Evolutionary conservation across 345 rosid genomes (phyloP), one percentile per base, ranked within the genome.

Genomic region (Sonneratia alba): DNA sequence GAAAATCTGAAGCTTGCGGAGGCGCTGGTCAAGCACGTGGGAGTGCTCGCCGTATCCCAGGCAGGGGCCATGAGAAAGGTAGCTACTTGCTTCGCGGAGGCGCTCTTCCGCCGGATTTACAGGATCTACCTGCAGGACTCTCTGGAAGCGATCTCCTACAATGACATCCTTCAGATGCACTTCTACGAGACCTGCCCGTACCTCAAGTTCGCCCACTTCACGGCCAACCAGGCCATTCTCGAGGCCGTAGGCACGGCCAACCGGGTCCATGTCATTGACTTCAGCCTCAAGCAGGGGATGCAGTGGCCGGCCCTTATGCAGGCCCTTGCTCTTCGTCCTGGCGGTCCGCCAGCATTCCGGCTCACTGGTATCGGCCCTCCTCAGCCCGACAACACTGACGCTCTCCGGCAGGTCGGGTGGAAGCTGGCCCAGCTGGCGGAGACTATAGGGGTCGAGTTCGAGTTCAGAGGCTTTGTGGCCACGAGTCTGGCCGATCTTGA

Each of bases 271-370:
- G 92, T 91, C 15, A 79, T 93, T 57, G 96, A 93, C 76, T 88
- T 93, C 68, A 82, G 85, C 13, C 77, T 93, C 61, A 86, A 86
- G 21, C 88, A 88, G 62, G 98, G 98, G 36, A 83, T 93, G 88
- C 98, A 93, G 78, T 93, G 97, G 98, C 96, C 98, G 62, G 96
- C 97, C 13, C 77, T 93, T 11, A 86, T 93, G 85, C 98, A 93
- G 77, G 98, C 98, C 21, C 85, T 93, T 4, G 97, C 98, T 3
- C 76, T 87, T 1, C 81, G 98, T 4, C 92, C 90, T 1, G 86
- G 87, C 6, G 98, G 96, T 3, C 91, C 98, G 12, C 96, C 98
- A 0, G 81, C 85, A 10, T 91, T 93, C 71, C 88, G 92, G 61
- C 79, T 93, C 48, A 93, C 98, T 10, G 96, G 96, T 11, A 88